Base-by-base conservation (phyloP, 148 eudicot species). In the Amaranthus palmeri region DNA sequence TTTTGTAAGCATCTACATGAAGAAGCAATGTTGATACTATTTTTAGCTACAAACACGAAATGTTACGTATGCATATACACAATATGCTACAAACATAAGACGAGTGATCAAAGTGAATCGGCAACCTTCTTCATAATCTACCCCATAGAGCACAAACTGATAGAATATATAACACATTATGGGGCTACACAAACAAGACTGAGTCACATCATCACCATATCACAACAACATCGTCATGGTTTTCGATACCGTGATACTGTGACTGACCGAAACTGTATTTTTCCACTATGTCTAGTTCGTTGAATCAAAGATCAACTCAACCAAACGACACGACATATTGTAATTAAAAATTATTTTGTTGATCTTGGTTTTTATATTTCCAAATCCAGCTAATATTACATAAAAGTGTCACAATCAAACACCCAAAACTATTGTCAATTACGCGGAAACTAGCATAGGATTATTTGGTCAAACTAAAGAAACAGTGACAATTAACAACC, bases 381-480 rank as follows among this genome's bases (percentile, higher is more conserved):
- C 7, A 0, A 65, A 65, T 45, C 40, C n/a, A 47, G 42, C 40
- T 46, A 47, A 54, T 14, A 65, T 10, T 10, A 64, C 74, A 47
- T 46, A 40, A 36, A 10, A 41, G n/a, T 9, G 40, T n/a, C 73
- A 61, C 44, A 5, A 8, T 58, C 36, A 59, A 65, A n/a, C 40
- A 2, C 18, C 44, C 70, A 55, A 48, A 11, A 25, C 36, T 25
- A 25, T 25, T 25, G 36, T 25, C 15, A 45, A 45, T 45, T 58
- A 59, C 48, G 10, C 44, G 61, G 50, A n/a, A 10, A 69, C 61
- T 46, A 65, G 52, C 41, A 73, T 14, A 51, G 9, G 56, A 61
- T 11, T 49, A 17, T 9, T 64, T 49, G 13, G 59, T 65, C 71
- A 76, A 71, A 43, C 53, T 51, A 54, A 17, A 63, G 14, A 49